Conservation (phyloP, 192 early-diverging fungal species). For the Gryganskiella cystojenkinii region DNA sequence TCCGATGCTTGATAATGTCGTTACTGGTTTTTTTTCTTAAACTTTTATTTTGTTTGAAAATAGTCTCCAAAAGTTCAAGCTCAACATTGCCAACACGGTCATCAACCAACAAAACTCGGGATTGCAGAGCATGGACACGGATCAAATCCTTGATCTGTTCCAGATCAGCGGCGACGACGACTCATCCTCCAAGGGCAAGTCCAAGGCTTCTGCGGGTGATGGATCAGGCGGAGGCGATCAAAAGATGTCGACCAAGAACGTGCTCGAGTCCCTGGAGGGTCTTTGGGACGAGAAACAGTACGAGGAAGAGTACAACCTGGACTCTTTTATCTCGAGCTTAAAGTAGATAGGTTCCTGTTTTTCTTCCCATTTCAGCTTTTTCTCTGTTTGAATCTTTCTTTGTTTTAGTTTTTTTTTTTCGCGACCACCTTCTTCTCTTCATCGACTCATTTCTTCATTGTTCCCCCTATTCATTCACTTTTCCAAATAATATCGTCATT, state of each 20-base stretch:
- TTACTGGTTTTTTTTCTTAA: neutral
- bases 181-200: slow-evolving; percentile 44
- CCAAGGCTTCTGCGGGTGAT: slow-evolving; percentile 22
- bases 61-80: slow-evolving; percentile 96
- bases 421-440: no score
- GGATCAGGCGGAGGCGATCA: slow-evolving; percentile 61
- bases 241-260: slow-evolving; percentile 68
- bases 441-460: no score
- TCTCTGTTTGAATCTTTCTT: slow-evolving; percentile 1
- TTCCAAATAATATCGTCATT: no score
- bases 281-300: slow-evolving; percentile 94
- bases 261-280: slow-evolving; percentile 81
- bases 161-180: slow-evolving; percentile 69
- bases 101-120: slow-evolving; percentile 98
- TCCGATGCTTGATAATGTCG: neutral
- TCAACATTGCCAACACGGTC: slow-evolving; percentile 95
- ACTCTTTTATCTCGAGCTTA: slow-evolving; percentile 70
- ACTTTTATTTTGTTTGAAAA: no score
- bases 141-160: slow-evolving; percentile 95
- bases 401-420: neutral
- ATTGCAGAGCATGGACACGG: slow-evolving; percentile 94
- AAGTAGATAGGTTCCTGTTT: slow-evolving; percentile 13
- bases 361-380: no score
- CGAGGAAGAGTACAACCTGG: slow-evolving; percentile 86
- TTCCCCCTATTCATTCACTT: no score